A percentile compares a stretch with the other conserved stretches of the same genome.
phyloP scores from a whole-genome alignment of 495 filamentous ascomycete species.

The Oleoguttula mirabilis region DNA sequence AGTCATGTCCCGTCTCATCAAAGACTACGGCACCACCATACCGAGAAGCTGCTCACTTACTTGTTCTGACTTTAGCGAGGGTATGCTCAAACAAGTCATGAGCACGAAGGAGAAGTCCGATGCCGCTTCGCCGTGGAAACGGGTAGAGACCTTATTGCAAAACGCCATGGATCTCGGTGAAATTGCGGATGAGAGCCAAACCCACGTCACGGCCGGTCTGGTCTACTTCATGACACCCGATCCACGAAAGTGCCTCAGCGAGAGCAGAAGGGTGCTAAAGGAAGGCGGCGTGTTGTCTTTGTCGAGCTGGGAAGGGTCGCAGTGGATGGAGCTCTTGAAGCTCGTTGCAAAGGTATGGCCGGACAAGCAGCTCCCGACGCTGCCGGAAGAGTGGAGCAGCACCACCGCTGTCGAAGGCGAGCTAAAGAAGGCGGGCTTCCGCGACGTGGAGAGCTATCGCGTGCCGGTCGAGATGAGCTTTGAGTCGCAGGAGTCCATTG shows the following conservation, averaged over 20 bases:
- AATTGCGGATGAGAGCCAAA: conserved; percentile 6
- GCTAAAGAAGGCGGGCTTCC: conserved; percentile 18
- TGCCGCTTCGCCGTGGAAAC: conserved; percentile 7
- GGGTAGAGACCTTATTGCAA: conserved; percentile 5
- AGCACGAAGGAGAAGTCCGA: conserved; percentile 8
- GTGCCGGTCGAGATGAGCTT: conserved; percentile 6
- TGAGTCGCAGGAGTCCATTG: conserved; percentile 3
- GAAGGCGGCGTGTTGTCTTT: conserved; percentile 5
- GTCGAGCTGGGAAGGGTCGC: conserved; percentile 11
- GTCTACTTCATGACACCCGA: conserved; percentile 20
- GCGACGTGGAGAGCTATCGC: conserved; percentile 8
- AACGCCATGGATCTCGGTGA: conserved; percentile 13
- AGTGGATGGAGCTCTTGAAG: conserved; percentile 18
- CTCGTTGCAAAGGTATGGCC: conserved; percentile 2
- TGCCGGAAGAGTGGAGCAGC: conserved; percentile 8
- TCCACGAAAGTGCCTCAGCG: conserved; percentile 10
- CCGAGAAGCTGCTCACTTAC: conserved; percentile 7
- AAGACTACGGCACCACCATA: conserved; percentile 6
- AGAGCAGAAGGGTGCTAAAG: conserved; percentile 9
- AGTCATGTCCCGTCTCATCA: conserved; percentile 10
- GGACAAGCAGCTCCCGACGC: conserved; percentile 9
- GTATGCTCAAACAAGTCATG: conserved; percentile 14
- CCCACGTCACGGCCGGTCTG: conserved; percentile 16
- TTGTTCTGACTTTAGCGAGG: conserved; percentile 19
- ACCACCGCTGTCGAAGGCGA: conserved; percentile 3